Conservation (phyloP, 2,329 filamentous ascomycete species). For the Aureobasidium sp. region DNA sequence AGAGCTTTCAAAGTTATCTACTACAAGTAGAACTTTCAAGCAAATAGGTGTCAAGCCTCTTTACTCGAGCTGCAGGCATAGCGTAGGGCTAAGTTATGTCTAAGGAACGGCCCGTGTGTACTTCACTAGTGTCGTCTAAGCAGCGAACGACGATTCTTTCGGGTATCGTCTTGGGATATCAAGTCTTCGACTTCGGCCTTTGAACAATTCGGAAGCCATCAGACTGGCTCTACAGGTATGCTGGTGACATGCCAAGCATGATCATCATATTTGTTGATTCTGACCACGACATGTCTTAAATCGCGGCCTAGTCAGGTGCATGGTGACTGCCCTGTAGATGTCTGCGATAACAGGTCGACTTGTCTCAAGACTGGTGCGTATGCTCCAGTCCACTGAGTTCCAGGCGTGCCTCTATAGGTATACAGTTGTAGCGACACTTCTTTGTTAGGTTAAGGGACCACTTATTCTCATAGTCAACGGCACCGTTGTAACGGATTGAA, state of each 20-base stretch:
- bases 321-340: neutral
- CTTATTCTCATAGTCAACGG: slow-evolving; percentile 1
- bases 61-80: neutral
- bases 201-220: neutral
- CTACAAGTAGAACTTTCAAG: no score
- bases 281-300: neutral
- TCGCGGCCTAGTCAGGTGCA: neutral
- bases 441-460: slow-evolving; percentile 4
- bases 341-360: neutral
- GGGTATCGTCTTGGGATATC: neutral
- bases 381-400: neutral
- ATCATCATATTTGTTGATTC: neutral
- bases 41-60: neutral
- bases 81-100: neutral
- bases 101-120: neutral
- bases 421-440: neutral
- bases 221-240: neutral
- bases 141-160: neutral
- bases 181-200: neutral
- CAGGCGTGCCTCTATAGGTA: neutral
- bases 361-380: neutral
- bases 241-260: neutral
- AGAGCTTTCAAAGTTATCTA: no score
- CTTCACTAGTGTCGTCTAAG: no score
- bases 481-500: slow-evolving; percentile 1